A percentile compares a stretch with the other conserved stretches of the same genome.
phyloP scores from a whole-genome alignment of 2,329 filamentous ascomycete species.

The Phialophora expanda region DNA sequence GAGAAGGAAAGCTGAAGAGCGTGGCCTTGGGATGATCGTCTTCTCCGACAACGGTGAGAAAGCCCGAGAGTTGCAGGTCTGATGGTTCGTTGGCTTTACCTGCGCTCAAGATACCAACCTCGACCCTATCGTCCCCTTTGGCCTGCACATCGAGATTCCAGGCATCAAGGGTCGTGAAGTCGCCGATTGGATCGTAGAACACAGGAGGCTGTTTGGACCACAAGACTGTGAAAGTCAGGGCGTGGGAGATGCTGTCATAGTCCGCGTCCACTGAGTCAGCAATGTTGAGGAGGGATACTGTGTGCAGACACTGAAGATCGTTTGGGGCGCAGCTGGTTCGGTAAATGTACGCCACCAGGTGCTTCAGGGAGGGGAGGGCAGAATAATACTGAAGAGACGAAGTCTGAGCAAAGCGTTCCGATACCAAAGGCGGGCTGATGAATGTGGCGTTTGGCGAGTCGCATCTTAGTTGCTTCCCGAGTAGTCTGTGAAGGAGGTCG shows the following conservation, averaged over 20 bases:
- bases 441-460: constrained; percentile 62
- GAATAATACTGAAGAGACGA: constrained; percentile 74
- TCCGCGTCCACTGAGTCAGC: constrained; percentile 77
- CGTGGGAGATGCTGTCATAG: constrained; percentile 71
- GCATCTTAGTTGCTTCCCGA: constrained; percentile 64
- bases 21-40: constrained; percentile 72
- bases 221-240: constrained; percentile 67
- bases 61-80: constrained; percentile 78
- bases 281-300: constrained; percentile 52
- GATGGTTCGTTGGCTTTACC: constrained; percentile 66
- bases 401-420: constrained; percentile 66
- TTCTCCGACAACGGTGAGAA: constrained; percentile 78
- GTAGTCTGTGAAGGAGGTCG: constrained; percentile 60
- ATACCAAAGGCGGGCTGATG: constrained; percentile 61
- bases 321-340: constrained; percentile 57
- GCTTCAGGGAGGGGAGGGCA: constrained; percentile 61
- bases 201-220: constrained; percentile 56
- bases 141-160: constrained; percentile 53
- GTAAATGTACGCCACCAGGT: constrained; percentile 61
- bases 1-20: constrained; percentile 81
- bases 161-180: constrained; percentile 40
- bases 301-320: constrained; percentile 58
- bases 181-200: constrained; percentile 33
- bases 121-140: constrained; percentile 51
- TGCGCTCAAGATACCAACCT: constrained; percentile 77